Evolutionary conservation across 495 filamentous ascomycete species (phyloP).

Genomic region (Neurospora sp.): DNA sequence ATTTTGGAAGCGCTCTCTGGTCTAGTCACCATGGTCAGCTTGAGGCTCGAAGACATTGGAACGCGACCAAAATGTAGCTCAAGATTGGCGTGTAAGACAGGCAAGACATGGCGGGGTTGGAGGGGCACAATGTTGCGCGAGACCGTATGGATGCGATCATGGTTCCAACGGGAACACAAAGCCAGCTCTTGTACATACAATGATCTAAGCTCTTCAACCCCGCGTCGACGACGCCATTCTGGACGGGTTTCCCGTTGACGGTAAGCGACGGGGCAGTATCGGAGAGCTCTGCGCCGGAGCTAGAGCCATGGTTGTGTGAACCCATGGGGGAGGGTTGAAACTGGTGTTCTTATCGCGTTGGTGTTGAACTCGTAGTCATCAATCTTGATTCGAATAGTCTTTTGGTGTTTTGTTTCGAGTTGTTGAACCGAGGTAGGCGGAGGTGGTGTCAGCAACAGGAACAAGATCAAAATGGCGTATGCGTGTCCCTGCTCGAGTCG

Average conservation of each 20-base stretch:
- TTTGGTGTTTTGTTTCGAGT: background rate
- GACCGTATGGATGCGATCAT: background rate
- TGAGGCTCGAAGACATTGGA: background rate
- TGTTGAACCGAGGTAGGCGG: background rate
- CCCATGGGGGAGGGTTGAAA: constrained; percentile 9
- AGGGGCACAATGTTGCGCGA: background rate
- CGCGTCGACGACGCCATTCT: constrained; percentile 50
- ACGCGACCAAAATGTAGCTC: background rate
- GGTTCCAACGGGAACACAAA: background rate
- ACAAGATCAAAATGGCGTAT: background rate
- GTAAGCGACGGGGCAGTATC: constrained; percentile 9
- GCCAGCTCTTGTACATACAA: constrained; percentile 42
- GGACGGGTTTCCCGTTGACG: background rate
- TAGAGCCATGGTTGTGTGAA: constrained; percentile 15
- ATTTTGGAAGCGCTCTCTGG: constrained; percentile 69
- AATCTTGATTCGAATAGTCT: background rate
- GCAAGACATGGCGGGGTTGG: background rate
- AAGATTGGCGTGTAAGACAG: background rate
- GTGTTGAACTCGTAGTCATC: background rate
- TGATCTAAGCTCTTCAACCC: constrained; percentile 65
- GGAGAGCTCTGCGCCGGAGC: constrained; percentile 23
- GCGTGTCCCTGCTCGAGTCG: background rate
- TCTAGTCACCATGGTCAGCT: constrained; percentile 41
- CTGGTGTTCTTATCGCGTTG: background rate
- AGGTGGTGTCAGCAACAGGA: background rate